Percentiles rank a stretch among this genome's conserved stretches.
Evolutionary conservation across 768 basidiomycete species (phyloP).

Genomic region (Leccinum imitatum): DNA sequence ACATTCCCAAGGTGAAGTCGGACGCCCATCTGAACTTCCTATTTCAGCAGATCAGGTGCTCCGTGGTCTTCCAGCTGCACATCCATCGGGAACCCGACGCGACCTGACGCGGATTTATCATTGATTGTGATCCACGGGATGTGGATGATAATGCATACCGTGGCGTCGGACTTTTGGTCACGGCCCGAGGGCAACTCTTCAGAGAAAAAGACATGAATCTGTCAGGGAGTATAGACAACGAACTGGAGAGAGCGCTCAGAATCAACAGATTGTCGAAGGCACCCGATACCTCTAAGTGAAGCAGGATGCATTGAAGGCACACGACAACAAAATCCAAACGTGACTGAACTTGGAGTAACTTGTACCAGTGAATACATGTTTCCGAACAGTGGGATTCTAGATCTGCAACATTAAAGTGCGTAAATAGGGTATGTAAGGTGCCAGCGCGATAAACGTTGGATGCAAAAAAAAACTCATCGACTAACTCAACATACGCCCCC

Average conservation of each 20-base stretch:
- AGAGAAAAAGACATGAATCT: slow-evolving; percentile 74
- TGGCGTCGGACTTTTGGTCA: slow-evolving; percentile 85
- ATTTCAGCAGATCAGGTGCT: slow-evolving; percentile 68
- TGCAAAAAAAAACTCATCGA: slow-evolving; percentile 4
- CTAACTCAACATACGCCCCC: neutral
- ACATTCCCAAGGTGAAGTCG: slow-evolving; percentile 80
- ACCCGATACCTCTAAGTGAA: slow-evolving; percentile 38
- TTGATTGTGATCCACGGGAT: neutral
- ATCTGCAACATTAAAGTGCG: slow-evolving; percentile 3
- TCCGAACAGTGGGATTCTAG: neutral
- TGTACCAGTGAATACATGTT: slow-evolving; percentile 7
- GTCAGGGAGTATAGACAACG: slow-evolving; percentile 66
- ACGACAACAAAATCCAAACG: slow-evolving; percentile 61
- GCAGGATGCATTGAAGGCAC: slow-evolving; percentile 37
- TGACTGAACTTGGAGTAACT: neutral
- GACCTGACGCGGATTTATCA: neutral
- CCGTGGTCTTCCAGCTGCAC: slow-evolving; percentile 72
- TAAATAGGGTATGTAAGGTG: neutral
- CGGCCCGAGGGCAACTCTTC: slow-evolving; percentile 74
- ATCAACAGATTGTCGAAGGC: slow-evolving; percentile 70
- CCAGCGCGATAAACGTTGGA: neutral
- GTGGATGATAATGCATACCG: slow-evolving; percentile 72
- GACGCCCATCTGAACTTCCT: slow-evolving; percentile 68
- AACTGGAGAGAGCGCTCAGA: slow-evolving; percentile 68
- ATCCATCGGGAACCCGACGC: slow-evolving; percentile 78